Evolutionary conservation across 768 basidiomycete genomes (phyloP), one percentile per base, ranked within the genome.

Genomic region (Sarcodon aspratus): DNA sequence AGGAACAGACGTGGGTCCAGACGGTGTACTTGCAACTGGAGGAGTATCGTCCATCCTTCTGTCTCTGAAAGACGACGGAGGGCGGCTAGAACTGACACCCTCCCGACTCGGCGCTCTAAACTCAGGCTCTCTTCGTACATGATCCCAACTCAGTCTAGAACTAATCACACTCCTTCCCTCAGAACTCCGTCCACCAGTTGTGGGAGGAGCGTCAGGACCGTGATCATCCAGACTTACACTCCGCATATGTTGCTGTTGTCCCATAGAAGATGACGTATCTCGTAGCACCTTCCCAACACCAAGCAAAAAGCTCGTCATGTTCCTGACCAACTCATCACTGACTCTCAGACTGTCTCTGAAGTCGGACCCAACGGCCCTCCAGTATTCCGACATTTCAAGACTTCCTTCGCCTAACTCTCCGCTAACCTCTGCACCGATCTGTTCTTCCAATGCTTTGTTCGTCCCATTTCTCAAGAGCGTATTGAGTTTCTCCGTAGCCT

Each of bases 271-370:
- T 31, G 64, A 63, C 18, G 71, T 61, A 47, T 89, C 87, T 51
- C 78, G 72, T 50, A 89, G 61, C 9, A 83, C 70, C 61, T 76
- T 77, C 33, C 89, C 86, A 6, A 84, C 71, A 33, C 83, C 82
- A n/a, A 90, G 66, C 54, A 91, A 63, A 50, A 91, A 77, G 37
- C 78, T 80, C 7, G 88, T 91, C 61, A 86, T 68, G 7, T 78
- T 79, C 48, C 89, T 68, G 3, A 90, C 81, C 43, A 89, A 68
- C 60, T 91, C 88, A 59, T 91, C 89, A 52, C 83, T 83, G 48
- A 79, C 73, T 56, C 82, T 70, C 54, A 85, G 54, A 46, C 77
- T 74, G 47, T 91, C 88, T 35, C 86, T 66, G 55, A 79, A 85
- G 54, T 91, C 87, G 8, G 72, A 73, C 1, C 83, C 82, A 6